phyloP scores from a whole-genome alignment of 257 asterid species.

The Scutellaria barbata region DNA sequence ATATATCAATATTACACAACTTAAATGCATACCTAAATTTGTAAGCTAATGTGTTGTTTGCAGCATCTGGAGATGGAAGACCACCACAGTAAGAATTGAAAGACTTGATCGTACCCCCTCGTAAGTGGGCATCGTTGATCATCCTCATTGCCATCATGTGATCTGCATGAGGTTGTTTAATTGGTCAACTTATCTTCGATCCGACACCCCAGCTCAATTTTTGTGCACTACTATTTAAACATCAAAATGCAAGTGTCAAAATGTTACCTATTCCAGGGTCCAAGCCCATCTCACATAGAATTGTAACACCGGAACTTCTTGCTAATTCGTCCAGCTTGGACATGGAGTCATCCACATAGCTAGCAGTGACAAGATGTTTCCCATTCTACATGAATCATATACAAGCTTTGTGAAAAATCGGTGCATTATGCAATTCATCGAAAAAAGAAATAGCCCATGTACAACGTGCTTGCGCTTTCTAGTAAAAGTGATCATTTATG shows the following conservation, averaged over 20 bases:
- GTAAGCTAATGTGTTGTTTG: constrained; percentile 92
- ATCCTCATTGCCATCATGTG: constrained; percentile 99
- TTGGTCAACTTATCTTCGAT: constrained; percentile 17
- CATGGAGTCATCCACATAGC: constrained; percentile 92
- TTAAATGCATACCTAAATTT: constrained; percentile 74
- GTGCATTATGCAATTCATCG: not conserved
- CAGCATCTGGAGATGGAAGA: constrained; percentile 95
- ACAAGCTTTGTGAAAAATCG: not conserved
- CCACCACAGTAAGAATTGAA: constrained; percentile 94
- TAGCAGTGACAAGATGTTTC: constrained; percentile 92
- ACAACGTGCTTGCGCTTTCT: not conserved
- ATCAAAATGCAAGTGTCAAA: not conserved
- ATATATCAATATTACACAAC: not conserved
- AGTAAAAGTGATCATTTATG: not conserved
- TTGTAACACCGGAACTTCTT: constrained; percentile 66
- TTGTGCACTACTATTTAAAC: no score
- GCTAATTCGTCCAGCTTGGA: constrained; percentile 79
- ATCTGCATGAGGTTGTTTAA: constrained; percentile 48
- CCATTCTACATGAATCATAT: constrained; percentile 57
- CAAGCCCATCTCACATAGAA: constrained; percentile 98
- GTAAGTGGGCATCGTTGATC: constrained; percentile 75
- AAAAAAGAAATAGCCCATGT: not conserved
- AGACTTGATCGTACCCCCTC: constrained; percentile 87
- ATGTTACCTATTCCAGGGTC: constrained; percentile 95
- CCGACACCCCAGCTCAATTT: not conserved